Base-by-base conservation (phyloP, 2,329 filamentous ascomycete species). In the Cryphonectria japonica region DNA sequence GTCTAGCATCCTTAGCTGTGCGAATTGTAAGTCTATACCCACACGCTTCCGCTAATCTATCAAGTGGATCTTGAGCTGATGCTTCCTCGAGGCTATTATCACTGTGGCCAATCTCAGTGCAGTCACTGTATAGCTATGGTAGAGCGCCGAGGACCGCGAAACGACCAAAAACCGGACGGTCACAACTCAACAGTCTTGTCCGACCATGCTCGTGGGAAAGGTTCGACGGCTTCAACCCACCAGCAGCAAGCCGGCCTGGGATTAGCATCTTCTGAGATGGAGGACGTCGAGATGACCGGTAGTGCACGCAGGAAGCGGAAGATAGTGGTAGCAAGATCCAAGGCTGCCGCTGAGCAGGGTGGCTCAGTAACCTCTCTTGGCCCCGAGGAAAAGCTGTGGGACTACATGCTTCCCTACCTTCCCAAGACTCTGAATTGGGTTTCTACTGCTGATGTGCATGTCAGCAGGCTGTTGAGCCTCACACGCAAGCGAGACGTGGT, bases 61-160 rank as follows among this genome's bases (percentile, higher is more conserved):
- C 46, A 50, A 3, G 19, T 41, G 26, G 11, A 16, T 22, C 39
- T 26, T n/a, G n/a, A 22, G 57, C 66, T 68, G 16, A 68, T 3
- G 14, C 9, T 67, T 3, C 26, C 13, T 19, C 26, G 7, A 68
- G 66, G 66, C 43, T 73, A 69, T 37, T 73, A 73, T 62, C 69
- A 73, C 60, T 69, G 59, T 46, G 54, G 61, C 3, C 71, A 73
- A 41, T 67, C 71, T 26, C 22, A n/a, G 22, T 73, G 71, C 43
- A 73, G 67, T 37, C 61, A 68, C 34, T 69, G 69, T 46, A 64
- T 13, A 26, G n/a, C 22, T 16, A 16, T 2, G 9, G 26, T 68
- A 22, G 46, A 26, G 37, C 69, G 57, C 22, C 63, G 39, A 32
- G 32, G 32, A 14, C 16, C 50, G 66, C 66, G 71, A 14, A 8